Evolutionary conservation across 2,329 filamentous ascomycete species (phyloP).

Genomic region (Colletotrichum navitas): DNA sequence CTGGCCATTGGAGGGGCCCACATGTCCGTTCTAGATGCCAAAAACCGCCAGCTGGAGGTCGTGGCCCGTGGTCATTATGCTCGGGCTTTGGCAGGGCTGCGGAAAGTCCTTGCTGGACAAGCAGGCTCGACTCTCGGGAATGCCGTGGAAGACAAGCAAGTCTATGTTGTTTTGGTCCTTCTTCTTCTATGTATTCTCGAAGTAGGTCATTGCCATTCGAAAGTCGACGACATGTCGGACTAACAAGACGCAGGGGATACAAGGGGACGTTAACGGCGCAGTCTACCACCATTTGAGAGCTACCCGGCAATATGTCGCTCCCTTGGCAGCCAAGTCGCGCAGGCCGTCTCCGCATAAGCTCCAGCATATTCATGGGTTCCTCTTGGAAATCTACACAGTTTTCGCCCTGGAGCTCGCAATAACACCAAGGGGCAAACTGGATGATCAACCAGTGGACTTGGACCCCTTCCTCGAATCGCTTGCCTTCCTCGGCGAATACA

Average conservation of each 20-base stretch:
- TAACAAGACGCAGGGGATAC: not conserved
- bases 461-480: not conserved
- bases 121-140: not conserved
- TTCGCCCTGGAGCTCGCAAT: not conserved
- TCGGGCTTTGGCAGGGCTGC: not conserved
- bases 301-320: not conserved
- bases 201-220: not conserved
- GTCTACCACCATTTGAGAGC: not conserved
- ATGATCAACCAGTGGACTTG: not conserved
- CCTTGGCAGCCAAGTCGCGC: not conserved
- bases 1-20: not conserved
- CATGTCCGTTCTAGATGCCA: not conserved
- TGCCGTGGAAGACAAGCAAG: not conserved
- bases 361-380: not conserved
- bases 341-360: not conserved
- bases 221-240: not conserved
- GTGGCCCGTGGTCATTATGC: not conserved
- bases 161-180: not conserved
- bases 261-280: not conserved
- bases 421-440: not conserved
- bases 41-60: not conserved
- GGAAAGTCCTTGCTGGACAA: not conserved
- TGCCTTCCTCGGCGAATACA: not conserved
- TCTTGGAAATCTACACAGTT: not conserved
- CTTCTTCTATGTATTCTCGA: not conserved